Base-by-base conservation (phyloP, 2,329 filamentous ascomycete species). In the Apiospora saccharicola region DNA sequence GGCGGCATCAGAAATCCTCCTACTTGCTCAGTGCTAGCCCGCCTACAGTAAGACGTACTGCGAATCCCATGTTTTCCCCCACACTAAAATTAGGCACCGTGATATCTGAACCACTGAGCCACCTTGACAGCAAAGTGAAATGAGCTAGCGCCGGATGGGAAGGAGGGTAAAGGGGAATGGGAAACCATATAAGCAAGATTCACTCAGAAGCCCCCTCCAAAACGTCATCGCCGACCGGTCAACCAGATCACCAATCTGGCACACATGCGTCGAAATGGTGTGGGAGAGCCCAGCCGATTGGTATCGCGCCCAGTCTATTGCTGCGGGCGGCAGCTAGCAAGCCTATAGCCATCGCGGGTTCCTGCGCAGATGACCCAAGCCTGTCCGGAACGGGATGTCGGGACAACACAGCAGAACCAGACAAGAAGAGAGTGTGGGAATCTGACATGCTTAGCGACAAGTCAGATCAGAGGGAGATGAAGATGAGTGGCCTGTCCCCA, bases 311-410 rank as follows among this genome's bases (percentile, higher is more conserved):
- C 53, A 37, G 30, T n/a, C 53, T 34, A 37, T 34, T 34, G 26
- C 53, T 61, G 53, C 53, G 30, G 26, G 53, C 53, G 53, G 53
- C 41, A 69, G 67, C 22, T 41, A 41, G 69, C 68, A 16, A 75
- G 75, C 79, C 79, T 80, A 80, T 80, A 76, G 77, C 76, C 75
- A 76, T 74, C 72, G 72, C 79, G 79, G 79, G 79, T 81, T 80
- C 79, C 79, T 81, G 79, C 79, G 78, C 79, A 78, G 79, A 79
- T 81, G 79, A 81, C 79, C 77, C 78, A 49, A 47, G 24, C 16
- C 46, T 8, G 26, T 49, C 67, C 37, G 16, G 19, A 49, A 49
- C 12, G 47, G 67, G 67, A 69, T 34, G 44, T 3, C 34, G 26
- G 67, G 67, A 49, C 43, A 49, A 49, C 26, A 30, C 53, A 61